These are phyloP conservation scores for Trypanosoma lewisi DNA, from an alignment of 208 protist genomes.

Conservation along the genomic window DNA sequence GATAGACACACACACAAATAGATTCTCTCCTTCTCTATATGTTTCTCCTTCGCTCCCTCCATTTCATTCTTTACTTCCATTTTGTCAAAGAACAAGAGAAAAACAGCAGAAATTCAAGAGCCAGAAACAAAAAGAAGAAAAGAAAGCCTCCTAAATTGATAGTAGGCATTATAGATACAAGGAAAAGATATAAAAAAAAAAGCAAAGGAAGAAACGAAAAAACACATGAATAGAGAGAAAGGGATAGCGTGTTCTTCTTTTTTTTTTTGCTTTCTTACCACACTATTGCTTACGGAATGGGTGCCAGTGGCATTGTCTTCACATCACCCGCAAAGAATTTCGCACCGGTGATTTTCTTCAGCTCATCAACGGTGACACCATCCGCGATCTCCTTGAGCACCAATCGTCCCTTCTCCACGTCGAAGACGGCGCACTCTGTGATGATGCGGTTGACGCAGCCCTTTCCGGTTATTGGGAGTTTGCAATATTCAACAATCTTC, in stretches of 20 bases:
- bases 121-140: conserved; percentile 9
- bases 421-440: conserved; percentile 96
- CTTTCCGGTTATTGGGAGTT: conserved; percentile 91
- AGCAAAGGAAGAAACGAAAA: conserved; percentile 10
- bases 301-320: conserved; percentile 74
- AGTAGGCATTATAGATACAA: neutral
- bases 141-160: neutral
- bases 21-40: too few species aligned
- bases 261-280: conserved; percentile 7
- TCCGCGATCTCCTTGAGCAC: conserved; percentile 91
- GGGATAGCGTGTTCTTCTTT: neutral
- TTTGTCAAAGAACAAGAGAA: too few species aligned
- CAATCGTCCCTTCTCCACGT: conserved; percentile 86
- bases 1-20: too few species aligned
- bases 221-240: neutral
- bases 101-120: too few species aligned
- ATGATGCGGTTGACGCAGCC: conserved; percentile 93
- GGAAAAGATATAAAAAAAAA: neutral
- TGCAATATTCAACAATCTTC: conserved; percentile 95
- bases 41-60: too few species aligned
- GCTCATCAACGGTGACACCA: conserved; percentile 91
- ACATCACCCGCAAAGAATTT: conserved; percentile 66
- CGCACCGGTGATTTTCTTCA: conserved; percentile 82
- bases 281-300: conserved; percentile 24
- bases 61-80: too few species aligned